Evolutionary conservation across 1,284 basidiomycete species (phyloP).

Genomic region (Leccinum griseonigrum): DNA sequence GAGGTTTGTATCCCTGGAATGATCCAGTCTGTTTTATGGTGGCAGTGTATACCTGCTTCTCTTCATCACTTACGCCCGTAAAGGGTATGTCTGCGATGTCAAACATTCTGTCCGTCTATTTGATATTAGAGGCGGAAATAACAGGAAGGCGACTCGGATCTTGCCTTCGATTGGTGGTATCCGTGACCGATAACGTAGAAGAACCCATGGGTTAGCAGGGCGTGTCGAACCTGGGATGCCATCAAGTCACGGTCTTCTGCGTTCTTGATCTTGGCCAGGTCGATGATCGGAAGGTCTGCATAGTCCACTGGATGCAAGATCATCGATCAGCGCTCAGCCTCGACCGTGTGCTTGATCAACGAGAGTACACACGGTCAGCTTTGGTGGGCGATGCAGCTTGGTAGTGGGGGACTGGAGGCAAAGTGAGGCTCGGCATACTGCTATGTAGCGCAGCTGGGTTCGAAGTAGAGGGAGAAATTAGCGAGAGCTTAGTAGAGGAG

Average conservation of each 20-base stretch:
- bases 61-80: constrained; percentile 35
- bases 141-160: background rate
- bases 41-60: constrained; percentile 36
- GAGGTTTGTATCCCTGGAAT: constrained; percentile 59
- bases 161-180: constrained; percentile 44
- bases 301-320: constrained; percentile 50
- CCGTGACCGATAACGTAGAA: constrained; percentile 65
- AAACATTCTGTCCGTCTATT: constrained; percentile 51
- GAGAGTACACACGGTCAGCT: constrained; percentile 17
- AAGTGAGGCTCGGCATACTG: constrained; percentile 17
- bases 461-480: background rate
- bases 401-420: constrained; percentile 24
- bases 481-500: background rate
- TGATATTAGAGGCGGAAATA: background rate
- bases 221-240: constrained; percentile 49
- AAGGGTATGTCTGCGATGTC: constrained; percentile 68
- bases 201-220: constrained; percentile 60
- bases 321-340: background rate
- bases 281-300: constrained; percentile 64
- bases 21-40: constrained; percentile 51
- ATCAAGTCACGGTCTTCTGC: constrained; percentile 39
- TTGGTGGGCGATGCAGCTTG: constrained; percentile 21
- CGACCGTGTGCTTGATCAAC: background rate
- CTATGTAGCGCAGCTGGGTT: background rate
- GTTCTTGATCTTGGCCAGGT: constrained; percentile 51